Conservation (phyloP, 148 eudicot species). For the Vaccinium corymbosum region DNA sequence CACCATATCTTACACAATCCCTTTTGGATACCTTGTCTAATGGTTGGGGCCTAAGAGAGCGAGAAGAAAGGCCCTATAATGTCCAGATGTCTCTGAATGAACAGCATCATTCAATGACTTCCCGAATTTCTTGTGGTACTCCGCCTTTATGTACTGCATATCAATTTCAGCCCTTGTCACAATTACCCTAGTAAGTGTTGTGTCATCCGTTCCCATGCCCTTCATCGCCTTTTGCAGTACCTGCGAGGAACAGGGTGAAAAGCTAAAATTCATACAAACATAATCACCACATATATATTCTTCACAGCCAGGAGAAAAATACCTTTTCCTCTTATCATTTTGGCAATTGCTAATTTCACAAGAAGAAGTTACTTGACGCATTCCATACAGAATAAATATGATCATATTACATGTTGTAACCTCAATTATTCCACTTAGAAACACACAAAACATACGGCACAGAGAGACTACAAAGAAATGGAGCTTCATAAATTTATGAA, state of each 20-base stretch:
- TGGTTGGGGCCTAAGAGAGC: conserved; percentile 66
- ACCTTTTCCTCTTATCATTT: not conserved
- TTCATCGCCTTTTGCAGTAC: conserved; percentile 75
- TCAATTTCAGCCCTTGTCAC: conserved; percentile 82
- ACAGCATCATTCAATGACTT: conserved; percentile 74
- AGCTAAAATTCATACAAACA: not conserved
- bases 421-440: not conserved
- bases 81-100: conserved; percentile 75
- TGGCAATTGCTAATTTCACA: not conserved
- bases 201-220: conserved; percentile 75
- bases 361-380: not conserved
- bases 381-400: not conserved
- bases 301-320: not conserved
- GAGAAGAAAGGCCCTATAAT: conserved; percentile 67
- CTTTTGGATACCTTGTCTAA: not conserved
- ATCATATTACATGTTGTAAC: not conserved
- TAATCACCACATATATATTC: not conserved
- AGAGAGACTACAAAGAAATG: not conserved
- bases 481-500: not conserved
- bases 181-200: conserved; percentile 61
- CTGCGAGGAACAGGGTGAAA: conserved; percentile 25
- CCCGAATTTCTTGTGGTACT: conserved; percentile 55
- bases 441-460: not conserved
- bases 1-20: not conserved
- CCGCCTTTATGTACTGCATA: conserved; percentile 77